Evolutionary conservation across 2,329 filamentous ascomycete species (phyloP), one percentile per base, ranked within the genome.

Genomic region (Colletotrichum sp.): DNA sequence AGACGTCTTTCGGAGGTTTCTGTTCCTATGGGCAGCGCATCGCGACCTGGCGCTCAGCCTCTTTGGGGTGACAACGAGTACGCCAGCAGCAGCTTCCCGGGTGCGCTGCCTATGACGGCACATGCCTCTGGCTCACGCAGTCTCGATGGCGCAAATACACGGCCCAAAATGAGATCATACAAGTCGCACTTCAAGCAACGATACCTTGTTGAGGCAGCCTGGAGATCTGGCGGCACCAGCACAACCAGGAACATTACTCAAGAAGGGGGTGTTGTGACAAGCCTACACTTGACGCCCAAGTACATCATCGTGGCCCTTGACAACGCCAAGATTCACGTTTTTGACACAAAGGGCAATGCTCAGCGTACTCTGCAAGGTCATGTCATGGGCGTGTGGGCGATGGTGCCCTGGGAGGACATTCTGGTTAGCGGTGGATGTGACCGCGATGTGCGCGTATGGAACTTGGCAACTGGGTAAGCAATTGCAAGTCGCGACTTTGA

Each of bases 371-470:
- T 99, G 32, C 94, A 97, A 82, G 97, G 97, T 13, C 97, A 99
- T 86, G 95, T 99, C 60, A 99, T 99, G 97, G 97, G 97, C 55
- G 97, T 99, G 24, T 99, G 97, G 97, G 97, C 97, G 65, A 99
- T 99, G 96, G 96, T 99, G 28, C 97, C 97, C 8, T 98, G 96
- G 95, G 96, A 95, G 76, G 96, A 99, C 83, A 94, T 95, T 69
- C 90, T 99, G 77, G 97, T 99, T 76, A 98, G 96, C 81, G 97
- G 97, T 80, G 97, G 97, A 8, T 99, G 97, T 83, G 97, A 99
- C 86, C 92, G 97, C 76, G 97, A 99, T 83, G 97, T 99, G 32
- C 92, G 97, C 73, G 97, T 99, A 8, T 99, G 97, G 97, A 95
- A 99, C 82, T 93, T 99, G 88, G 93, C 93, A 67, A 98, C 95